Evolutionary conservation across 2,329 filamentous ascomycete genomes (phyloP).

Genomic region (Alternaria viburni): DNA sequence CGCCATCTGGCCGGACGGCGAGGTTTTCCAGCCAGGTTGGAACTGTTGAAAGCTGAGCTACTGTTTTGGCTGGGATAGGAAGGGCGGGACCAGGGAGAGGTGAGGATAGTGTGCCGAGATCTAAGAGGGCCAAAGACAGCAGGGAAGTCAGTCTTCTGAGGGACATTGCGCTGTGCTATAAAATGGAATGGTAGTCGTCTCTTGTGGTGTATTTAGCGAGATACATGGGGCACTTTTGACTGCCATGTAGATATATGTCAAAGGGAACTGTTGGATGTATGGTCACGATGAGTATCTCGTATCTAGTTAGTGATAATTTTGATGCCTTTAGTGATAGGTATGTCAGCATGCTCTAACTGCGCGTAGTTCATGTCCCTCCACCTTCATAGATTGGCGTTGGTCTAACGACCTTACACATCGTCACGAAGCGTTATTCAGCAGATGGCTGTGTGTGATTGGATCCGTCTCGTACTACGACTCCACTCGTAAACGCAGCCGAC

Average conservation of each 20-base stretch:
- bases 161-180: not conserved
- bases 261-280: not conserved
- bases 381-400: not conserved
- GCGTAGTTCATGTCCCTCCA: not conserved
- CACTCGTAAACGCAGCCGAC: not conserved
- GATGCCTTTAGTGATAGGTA: not conserved
- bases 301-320: not conserved
- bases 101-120: not conserved
- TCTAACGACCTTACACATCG: not conserved
- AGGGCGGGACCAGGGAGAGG: not conserved
- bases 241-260: not conserved
- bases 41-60: conserved; percentile 6
- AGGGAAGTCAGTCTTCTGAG: not conserved
- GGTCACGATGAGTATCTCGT: not conserved
- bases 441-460: not conserved
- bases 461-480: not conserved
- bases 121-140: not conserved
- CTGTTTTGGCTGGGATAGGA: conserved; percentile 4
- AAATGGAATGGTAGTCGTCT: not conserved
- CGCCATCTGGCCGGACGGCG: conserved; percentile 9
- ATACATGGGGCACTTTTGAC: not conserved
- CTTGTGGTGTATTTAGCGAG: not conserved
- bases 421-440: not conserved
- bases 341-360: not conserved
- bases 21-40: conserved; percentile 17